These are phyloP conservation scores for Yamadazyma spencermartinsiae DNA, from an alignment of 1,139 yeast species.

Conservation along the genomic window DNA sequence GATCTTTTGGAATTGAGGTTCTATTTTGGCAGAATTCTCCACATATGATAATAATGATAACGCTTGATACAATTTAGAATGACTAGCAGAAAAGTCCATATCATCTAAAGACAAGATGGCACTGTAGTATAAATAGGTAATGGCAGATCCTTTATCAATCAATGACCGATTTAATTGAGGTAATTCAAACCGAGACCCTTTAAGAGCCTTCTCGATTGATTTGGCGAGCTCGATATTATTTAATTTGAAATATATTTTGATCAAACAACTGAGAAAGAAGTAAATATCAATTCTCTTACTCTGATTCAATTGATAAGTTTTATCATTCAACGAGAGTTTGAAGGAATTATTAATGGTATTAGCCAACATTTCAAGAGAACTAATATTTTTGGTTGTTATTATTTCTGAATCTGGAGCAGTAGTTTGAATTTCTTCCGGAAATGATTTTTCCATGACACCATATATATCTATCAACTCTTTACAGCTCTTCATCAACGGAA, in stretches of 20 bases:
- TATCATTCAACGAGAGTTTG: slow-evolving; percentile 77
- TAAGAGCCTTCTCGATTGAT: slow-evolving; percentile 73
- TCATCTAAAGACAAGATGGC: slow-evolving; percentile 66
- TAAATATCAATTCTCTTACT: slow-evolving; percentile 71
- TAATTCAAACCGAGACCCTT: slow-evolving; percentile 45
- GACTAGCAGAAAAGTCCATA: slow-evolving; percentile 55
- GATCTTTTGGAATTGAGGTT: slow-evolving; percentile 40
- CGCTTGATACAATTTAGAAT: slow-evolving; percentile 50
- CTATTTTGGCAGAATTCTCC: slow-evolving; percentile 16
- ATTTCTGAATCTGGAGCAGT: slow-evolving; percentile 9
- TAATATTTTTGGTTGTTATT: slow-evolving; percentile 7
- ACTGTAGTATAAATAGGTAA: slow-evolving; percentile 64
- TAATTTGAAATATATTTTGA: slow-evolving; percentile 70
- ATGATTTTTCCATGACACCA: slow-evolving; percentile 34
- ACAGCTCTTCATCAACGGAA: slow-evolving; percentile 55
- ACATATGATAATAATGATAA: slow-evolving; percentile 32
- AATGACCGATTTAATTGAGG: slow-evolving; percentile 55
- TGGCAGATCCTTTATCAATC: slow-evolving; percentile 50
- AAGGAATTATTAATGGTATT: slow-evolving; percentile 72
- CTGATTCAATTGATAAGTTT: slow-evolving; percentile 49
- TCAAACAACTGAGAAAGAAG: slow-evolving; percentile 70
- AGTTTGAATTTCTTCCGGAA: slow-evolving; percentile 27
- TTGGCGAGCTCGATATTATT: slow-evolving; percentile 75
- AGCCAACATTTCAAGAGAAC: slow-evolving; percentile 55
- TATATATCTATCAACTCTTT: slow-evolving; percentile 55